phyloP scores from a whole-genome alignment of 345 rosid genomes.

The Abelmoschus esculentus region DNA sequence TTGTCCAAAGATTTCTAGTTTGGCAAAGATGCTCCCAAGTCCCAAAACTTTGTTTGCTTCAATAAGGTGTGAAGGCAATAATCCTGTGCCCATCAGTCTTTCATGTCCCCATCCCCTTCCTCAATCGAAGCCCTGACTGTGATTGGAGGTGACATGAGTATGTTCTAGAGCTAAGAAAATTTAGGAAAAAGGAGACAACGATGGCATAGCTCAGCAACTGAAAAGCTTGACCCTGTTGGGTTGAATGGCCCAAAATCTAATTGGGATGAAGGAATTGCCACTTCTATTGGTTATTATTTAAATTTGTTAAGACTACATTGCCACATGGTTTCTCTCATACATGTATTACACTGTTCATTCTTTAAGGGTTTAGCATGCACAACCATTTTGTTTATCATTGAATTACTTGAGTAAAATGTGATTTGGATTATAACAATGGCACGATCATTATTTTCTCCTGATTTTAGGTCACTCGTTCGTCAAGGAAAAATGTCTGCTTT shows the following conservation, averaged over 20 bases:
- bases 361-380: background rate
- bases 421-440: slow-evolving; percentile 1
- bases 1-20: background rate
- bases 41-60: background rate
- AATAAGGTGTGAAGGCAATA: background rate
- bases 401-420: background rate
- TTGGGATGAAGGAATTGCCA: background rate
- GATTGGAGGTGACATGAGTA: background rate
- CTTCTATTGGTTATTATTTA: background rate
- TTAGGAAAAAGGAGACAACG: background rate
- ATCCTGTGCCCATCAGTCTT: background rate
- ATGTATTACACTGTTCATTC: background rate
- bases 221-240: background rate
- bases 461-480: slow-evolving; percentile 66
- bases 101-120: background rate
- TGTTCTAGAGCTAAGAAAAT: background rate
- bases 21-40: background rate
- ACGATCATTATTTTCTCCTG: slow-evolving; percentile 9
- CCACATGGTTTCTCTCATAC: background rate
- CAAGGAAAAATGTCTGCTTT: slow-evolving; percentile 95
- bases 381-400: background rate
- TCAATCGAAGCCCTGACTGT: background rate
- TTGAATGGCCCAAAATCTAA: background rate
- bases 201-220: background rate
- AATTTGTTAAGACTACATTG: background rate